These are phyloP conservation scores for Chamaecrista fasciculata DNA, from an alignment of 306 rosid genomes.

Conservation along the genomic window DNA sequence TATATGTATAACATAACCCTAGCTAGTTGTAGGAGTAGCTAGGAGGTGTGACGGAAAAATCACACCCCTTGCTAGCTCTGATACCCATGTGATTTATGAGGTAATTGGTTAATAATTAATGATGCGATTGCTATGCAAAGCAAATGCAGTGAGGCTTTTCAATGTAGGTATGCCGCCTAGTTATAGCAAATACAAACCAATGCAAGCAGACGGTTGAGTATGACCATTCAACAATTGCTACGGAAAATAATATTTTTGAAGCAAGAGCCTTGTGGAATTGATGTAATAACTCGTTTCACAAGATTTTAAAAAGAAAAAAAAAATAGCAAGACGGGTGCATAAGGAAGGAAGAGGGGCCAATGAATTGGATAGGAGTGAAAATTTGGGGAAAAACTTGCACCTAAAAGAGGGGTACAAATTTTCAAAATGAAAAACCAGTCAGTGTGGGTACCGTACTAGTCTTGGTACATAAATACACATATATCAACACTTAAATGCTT, in stretches of 20 bases:
- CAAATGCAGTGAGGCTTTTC: conserved; percentile 19
- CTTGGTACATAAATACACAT: conserved; percentile 4
- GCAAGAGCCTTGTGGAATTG: conserved; percentile 33
- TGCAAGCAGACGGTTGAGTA: background rate
- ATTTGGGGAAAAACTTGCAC: conserved; percentile 36
- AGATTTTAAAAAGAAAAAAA: background rate
- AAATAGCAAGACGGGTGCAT: conserved; percentile 6
- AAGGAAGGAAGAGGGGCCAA: conserved; percentile 35
- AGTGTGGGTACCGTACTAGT: conserved; percentile 36
- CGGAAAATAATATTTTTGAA: conserved; percentile 18
- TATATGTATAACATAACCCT: too few species aligned
- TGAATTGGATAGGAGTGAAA: conserved; percentile 5
- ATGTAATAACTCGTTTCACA: conserved; percentile 24
- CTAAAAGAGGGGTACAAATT: conserved; percentile 49
- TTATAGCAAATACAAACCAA: conserved; percentile 15
- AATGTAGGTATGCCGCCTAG: conserved; percentile 13
- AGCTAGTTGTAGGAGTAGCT: conserved; percentile 25
- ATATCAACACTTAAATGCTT: conserved; percentile 23
- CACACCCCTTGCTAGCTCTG: too few species aligned
- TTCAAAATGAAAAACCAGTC: conserved; percentile 44
- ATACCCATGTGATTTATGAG: conserved; percentile 14
- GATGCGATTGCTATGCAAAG: background rate
- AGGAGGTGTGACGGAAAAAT: conserved; percentile 16
- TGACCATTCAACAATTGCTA: conserved; percentile 32
- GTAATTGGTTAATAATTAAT: conserved; percentile 9